Evolutionary conservation across 2,329 filamentous ascomycete genomes (phyloP).

Genomic region (Sporothrix dimorphospora): DNA sequence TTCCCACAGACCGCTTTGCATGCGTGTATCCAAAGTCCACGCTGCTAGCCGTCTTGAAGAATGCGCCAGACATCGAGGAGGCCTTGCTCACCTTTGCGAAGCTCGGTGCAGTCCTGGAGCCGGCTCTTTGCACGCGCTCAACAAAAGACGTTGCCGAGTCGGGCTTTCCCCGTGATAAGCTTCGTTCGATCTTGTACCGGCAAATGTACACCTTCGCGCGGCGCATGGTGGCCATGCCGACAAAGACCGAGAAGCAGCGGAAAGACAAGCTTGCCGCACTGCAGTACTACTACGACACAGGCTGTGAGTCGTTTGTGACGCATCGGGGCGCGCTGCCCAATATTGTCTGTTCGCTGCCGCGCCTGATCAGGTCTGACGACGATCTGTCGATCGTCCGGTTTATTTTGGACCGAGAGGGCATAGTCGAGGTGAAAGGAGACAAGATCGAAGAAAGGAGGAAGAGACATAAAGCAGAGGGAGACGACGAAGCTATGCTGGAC

Average conservation of each 20-base stretch:
- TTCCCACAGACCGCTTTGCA: neutral
- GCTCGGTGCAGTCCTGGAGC: neutral
- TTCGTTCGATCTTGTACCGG: neutral
- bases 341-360: neutral
- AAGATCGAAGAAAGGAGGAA: neutral
- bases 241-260: neutral
- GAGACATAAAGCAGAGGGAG: neutral
- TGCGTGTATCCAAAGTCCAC: neutral
- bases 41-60: neutral
- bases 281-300: neutral
- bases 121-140: neutral
- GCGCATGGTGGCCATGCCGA: neutral
- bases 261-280: neutral
- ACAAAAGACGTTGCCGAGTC: neutral
- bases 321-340: neutral
- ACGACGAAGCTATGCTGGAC: neutral
- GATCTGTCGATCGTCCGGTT: neutral
- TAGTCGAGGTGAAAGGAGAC: neutral
- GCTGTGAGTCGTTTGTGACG: neutral
- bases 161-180: neutral
- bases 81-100: neutral
- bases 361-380: conserved; percentile 9
- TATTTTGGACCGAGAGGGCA: neutral
- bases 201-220: neutral
- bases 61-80: neutral